Conservation (phyloP, 495 filamentous ascomycete genomes). For the Aspergillus ellipticus region DNA sequence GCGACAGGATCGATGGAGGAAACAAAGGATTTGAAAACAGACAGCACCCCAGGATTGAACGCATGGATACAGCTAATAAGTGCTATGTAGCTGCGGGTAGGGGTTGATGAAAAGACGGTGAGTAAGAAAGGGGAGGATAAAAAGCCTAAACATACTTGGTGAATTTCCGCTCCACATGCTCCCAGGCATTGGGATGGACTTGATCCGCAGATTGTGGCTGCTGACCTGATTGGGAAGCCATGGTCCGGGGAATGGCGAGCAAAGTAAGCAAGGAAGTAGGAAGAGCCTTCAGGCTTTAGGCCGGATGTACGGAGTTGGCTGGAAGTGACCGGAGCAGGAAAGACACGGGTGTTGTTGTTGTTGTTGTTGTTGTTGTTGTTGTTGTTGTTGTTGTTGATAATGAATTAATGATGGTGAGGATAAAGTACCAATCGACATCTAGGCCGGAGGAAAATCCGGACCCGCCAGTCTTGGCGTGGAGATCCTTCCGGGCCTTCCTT, state of each 20-base stretch:
- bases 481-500: conserved; percentile 2
- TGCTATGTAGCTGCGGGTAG: not conserved
- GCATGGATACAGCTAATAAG: not conserved
- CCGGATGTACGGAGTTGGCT: not conserved
- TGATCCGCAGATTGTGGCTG: conserved; percentile 13
- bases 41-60: not conserved
- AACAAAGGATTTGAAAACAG: not conserved
- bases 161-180: conserved; percentile 39
- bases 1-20: not conserved
- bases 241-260: not conserved
- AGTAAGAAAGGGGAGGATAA: not conserved
- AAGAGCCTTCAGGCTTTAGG: not conserved
- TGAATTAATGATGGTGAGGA: not conserved
- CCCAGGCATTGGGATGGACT: conserved; percentile 31
- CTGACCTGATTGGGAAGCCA: conserved; percentile 16
- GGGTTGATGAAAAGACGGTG: not conserved
- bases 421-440: not conserved
- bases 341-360: not conserved
- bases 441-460: conserved; percentile 19
- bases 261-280: not conserved
- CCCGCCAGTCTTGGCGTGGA: conserved; percentile 33
- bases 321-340: not conserved
- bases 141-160: conserved; percentile 31
- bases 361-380: not conserved
- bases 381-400: not conserved